Conservation (phyloP, 2,329 filamentous ascomycete genomes). For the Neoascochyta sp. region DNA sequence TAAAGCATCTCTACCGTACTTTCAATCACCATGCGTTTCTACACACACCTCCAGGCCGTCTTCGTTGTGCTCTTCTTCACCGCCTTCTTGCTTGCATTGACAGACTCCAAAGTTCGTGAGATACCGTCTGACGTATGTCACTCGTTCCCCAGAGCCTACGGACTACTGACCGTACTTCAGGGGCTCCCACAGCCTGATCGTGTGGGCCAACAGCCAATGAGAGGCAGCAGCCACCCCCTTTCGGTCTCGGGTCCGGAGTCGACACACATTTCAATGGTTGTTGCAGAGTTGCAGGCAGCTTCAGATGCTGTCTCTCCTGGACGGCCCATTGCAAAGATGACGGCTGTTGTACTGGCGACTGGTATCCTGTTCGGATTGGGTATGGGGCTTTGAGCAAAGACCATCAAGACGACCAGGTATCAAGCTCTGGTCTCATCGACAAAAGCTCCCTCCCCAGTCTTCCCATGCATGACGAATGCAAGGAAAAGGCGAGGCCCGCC, state of each 20-base stretch:
- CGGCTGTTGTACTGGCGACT: constrained; percentile 2
- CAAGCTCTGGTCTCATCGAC: no score
- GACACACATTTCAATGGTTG: neutral
- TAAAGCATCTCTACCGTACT: no score
- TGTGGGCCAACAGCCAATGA: neutral
- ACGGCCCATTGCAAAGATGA: constrained; percentile 6
- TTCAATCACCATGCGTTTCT: constrained; percentile 4
- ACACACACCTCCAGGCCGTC: neutral
- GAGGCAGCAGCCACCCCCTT: neutral
- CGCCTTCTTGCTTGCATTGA: constrained; percentile 3
- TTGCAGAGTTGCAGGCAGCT: constrained; percentile 3
- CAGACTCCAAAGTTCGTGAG: constrained; percentile 1
- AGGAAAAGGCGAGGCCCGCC: no score
- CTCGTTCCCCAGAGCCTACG: no score
- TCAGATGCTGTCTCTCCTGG: constrained; percentile 7
- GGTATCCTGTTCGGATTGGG: constrained; percentile 8
- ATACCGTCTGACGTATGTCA: neutral
- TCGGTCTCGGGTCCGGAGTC: neutral
- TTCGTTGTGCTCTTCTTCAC: neutral
- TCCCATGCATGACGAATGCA: no score
- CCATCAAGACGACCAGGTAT: no score
- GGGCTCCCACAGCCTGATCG: no score
- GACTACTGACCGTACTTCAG: no score
- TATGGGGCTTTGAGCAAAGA: constrained; percentile 8
- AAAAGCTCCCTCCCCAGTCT: no score